Evolutionary conservation across 2,329 filamentous ascomycete species (phyloP), one percentile per base, ranked within the genome.

Genomic region (Ceratocystis lukuohia): DNA sequence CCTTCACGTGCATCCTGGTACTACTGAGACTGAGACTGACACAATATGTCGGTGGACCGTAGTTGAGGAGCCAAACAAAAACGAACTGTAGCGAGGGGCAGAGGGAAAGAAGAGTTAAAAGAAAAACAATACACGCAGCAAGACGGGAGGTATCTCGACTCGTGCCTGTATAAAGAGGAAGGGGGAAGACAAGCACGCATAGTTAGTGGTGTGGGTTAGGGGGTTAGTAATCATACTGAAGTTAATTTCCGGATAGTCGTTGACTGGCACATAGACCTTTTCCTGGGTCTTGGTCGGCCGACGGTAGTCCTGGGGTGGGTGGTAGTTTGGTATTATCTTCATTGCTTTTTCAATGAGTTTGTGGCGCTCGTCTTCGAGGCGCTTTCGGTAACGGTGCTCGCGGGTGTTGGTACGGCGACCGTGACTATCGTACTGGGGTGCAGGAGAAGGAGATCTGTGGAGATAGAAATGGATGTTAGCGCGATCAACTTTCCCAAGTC

Each of bases 151-250:
- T 46, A 46, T 46, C 22, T 62, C 37, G 37, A 41, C 37, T 41
- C 41, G 22, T n/a, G 22, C 41, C 41, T 33, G 22, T 45, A 46
- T 69, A 72, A 73, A 74, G 74, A 74, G 71, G 72, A 72, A 70
- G 66, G 73, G 71, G 71, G 73, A 74, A 30, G 30, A 37, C 62
- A 46, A 65, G 33, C 50, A 12, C 17, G 45, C 28, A 65, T 57
- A 61, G 67, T 68, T 66, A 68, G 79, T 76, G 80, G 78, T 80
- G 84, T 82, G 77, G 81, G 86, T 89, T 88, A 87, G 86, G 91
- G 91, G 91, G 91, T 96, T 96, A 96, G 92, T 88, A 92, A 94
- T 93, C 93, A 93, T 96, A 99, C 94, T 99, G 91, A 99, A 99
- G 88, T 99, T 99, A 87, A 99, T 97, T 79, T 99, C 94, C 83